These are phyloP conservation scores for Breviolum minutum DNA, from an alignment of 73 alveolate genomes.

Conservation along the genomic window DNA sequence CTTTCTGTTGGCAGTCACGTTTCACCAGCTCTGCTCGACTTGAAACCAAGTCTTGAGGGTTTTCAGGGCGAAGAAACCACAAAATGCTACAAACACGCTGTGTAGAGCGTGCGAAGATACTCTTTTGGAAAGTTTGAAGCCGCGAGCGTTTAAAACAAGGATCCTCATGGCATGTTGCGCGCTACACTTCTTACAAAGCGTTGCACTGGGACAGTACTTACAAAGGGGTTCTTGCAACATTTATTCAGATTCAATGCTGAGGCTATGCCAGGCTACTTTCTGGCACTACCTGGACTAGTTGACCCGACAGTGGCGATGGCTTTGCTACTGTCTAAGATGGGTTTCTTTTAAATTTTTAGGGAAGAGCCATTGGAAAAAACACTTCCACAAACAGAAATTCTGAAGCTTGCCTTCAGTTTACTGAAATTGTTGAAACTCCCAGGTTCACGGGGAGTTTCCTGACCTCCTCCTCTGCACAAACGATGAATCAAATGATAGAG, in stretches of 20 bases:
- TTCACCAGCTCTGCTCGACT: slow-evolving; percentile 28
- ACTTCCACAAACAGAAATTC: no score
- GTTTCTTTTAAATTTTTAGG: no score
- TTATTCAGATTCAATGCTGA: background rate
- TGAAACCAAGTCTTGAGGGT: slow-evolving; percentile 16
- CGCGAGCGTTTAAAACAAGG: no score
- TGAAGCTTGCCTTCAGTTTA: background rate
- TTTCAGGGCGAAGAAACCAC: background rate
- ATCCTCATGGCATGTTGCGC: no score
- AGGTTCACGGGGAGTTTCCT: slow-evolving; percentile 72
- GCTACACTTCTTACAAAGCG: background rate
- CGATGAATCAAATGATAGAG: slow-evolving; percentile 91
- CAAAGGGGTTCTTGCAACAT: background rate
- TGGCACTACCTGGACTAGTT: slow-evolving; percentile 71
- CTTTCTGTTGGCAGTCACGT: slow-evolving; percentile 13
- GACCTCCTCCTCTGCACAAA: slow-evolving; percentile 85
- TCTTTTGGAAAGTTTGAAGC: no score
- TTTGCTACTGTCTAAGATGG: background rate
- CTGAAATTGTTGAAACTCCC: background rate
- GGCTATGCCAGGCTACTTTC: slow-evolving; percentile 86
- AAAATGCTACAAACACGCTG: background rate
- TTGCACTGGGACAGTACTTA: background rate
- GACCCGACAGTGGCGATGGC: slow-evolving; percentile 65
- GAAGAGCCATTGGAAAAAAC: no score
- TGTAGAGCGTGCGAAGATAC: no score